Base-by-base conservation (phyloP, 202 grass and related monocot genomes). In the Zoysia matrella region DNA sequence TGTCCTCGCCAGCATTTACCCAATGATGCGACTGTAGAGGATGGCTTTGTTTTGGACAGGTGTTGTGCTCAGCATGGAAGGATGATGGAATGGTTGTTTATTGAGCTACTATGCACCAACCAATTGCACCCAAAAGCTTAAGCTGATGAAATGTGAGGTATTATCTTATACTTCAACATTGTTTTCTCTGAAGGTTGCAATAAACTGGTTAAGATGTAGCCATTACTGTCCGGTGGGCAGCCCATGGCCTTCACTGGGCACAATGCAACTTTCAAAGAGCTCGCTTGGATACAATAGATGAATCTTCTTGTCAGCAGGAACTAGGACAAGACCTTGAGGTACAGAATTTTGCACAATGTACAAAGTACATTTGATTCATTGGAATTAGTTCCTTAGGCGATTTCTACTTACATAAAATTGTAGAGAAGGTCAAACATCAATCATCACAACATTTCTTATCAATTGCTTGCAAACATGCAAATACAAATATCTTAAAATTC, bases 281-380 rank as follows among this genome's bases (percentile, higher is more conserved):
- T 94, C 7, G 84, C 92, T 53, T 94, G 89, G 89, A 87, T 94
- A 73, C 85, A 82, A 57, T 82, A 92, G 49, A 81, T 92, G 89
- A 92, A 81, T 61, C 87, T 94, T 67, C 82, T 94, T 76, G 87
- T 94, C n/a, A 94, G 89, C 72, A 89, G 92, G 54, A 88, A 87
- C 67, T 94, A 85, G 92, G 22, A 22, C 22, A 22, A 22, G 22
- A 22, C 22, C 22, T 22, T 22, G 22, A 22, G 22, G 22, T 22
- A 65, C 22, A 46, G n/a, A 61, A 54, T 60, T 66, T 67, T 30
- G 8, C 13, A 13, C 64, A 81, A 49, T 64, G 39, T 7, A 22
- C 45, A 67, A 55, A 12, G 57, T 41, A 8, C 36, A 14, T 71
- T 65, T 6, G 43, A 51, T 68, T 50, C 18, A 1, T 78, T 81